A percentile compares a stretch with the other conserved stretches of the same genome.
phyloP scores from a whole-genome alignment of 164 flowering plant genomes.

The Aristolochia contorta region DNA sequence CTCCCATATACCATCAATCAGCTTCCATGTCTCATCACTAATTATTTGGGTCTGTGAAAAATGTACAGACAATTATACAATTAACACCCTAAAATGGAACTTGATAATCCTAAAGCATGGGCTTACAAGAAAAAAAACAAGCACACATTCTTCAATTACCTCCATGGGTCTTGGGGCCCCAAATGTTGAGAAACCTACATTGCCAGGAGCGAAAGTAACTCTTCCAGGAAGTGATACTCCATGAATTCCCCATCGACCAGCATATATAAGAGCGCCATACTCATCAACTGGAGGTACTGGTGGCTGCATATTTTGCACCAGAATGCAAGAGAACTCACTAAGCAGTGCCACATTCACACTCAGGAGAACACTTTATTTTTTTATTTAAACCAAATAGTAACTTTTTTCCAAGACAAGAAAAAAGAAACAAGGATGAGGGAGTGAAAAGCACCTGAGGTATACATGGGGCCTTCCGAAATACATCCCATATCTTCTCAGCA shows the following conservation, averaged over 20 bases:
- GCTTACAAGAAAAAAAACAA: background rate
- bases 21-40: conserved; percentile 88
- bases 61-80: background rate
- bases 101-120: background rate
- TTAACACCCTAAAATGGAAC: background rate
- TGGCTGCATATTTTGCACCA: conserved; percentile 37
- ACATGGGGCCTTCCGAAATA: conserved; percentile 53
- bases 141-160: conserved; percentile 23
- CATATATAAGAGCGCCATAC: conserved; percentile 80
- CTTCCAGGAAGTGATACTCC: conserved; percentile 86
- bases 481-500: conserved; percentile 83
- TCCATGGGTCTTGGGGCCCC: conserved; percentile 95
- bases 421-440: background rate
- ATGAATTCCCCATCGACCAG: conserved; percentile 91
- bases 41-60: conserved; percentile 66
- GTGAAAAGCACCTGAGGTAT: conserved; percentile 51
- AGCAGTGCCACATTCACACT: background rate
- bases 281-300: conserved; percentile 67
- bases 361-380: too few species aligned
- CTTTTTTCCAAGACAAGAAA: background rate
- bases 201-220: conserved; percentile 90
- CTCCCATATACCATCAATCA: conserved; percentile 82
- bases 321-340: background rate
- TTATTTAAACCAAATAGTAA: too few species aligned
- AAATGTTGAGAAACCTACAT: conserved; percentile 82